Evolutionary conservation across 257 asterid species (phyloP), one percentile per base, ranked within the genome.

Genomic region (Fraxinus excelsior): DNA sequence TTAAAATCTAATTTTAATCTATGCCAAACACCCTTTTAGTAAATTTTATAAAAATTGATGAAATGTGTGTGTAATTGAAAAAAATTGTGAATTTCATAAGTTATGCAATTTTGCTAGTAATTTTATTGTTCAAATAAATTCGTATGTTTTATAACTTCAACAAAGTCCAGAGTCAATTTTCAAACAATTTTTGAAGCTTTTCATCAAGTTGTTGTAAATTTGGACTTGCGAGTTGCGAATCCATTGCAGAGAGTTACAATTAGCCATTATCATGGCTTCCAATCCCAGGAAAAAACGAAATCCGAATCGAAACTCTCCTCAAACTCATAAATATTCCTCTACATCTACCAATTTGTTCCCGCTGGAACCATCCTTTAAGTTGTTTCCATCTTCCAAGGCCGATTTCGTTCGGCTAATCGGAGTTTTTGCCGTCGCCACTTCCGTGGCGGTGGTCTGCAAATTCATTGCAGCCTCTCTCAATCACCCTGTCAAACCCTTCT

Each of bases 381-480:
- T 89, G 16, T 75, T 91, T 74, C 98, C 96, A 7, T 82, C 95
- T 1, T 87, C 97, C 0, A 84, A 38, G 76, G 72, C 85, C 23
- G 98, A 93, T 29, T 40, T 90, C 26, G 51, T 44, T 70, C 88
- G 89, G 73, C 83, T 94, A 80, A 19, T 94, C 49, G 81, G 88
- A 69, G 94, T 90, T 35, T 80, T 92, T 73, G 80, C 88, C 40
- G 77, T 90, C 78, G 96, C 98, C 68, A 81, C 90, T 29, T 79
- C 86, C 75, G 94, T 94, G 49, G 97, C 92, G 0, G 71, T 85
- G 42, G 75, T 82, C 34, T 91, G 92, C 78, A 86, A 89, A 82
- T 84, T 84, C 71, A 70, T 90, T 5, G 76, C 85, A 75, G 44
- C 77, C 12, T 85, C 75, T 46, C 73, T 86, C 79, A 82, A 83